These are phyloP conservation scores for Bathelium albidoporum DNA, from an alignment of 495 filamentous ascomycete species.

Conservation along the genomic window DNA sequence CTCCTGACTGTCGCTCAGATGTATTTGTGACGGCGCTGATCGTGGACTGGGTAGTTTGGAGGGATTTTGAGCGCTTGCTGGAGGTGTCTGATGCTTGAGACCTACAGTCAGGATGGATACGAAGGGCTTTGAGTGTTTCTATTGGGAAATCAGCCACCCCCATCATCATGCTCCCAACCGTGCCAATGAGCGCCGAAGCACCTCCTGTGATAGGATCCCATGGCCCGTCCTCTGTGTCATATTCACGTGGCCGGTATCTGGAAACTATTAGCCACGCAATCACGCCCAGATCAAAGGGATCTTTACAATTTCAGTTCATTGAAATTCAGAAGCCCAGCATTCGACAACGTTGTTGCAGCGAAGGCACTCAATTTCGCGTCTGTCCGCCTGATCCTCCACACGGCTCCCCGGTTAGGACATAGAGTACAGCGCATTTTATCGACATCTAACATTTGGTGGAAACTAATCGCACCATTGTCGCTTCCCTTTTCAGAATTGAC, in stretches of 20 bases:
- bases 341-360: conserved; percentile 30
- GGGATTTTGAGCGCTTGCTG: conserved; percentile 10
- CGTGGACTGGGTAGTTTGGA: background rate
- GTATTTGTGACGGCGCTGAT: background rate
- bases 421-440: conserved; percentile 31
- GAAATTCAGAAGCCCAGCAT: conserved; percentile 30
- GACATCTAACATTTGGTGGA: conserved; percentile 32
- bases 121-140: conserved; percentile 45
- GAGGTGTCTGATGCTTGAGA: conserved; percentile 6
- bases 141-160: conserved; percentile 73
- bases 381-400: conserved; percentile 33
- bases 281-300: background rate
- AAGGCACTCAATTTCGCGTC: conserved; percentile 30
- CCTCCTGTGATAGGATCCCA: conserved; percentile 34
- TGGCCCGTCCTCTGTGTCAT: conserved; percentile 36
- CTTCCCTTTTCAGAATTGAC: conserved; percentile 33
- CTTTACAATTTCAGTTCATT: conserved; percentile 32
- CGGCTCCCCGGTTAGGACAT: conserved; percentile 25
- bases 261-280: conserved; percentile 3
- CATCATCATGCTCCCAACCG: conserved; percentile 63
- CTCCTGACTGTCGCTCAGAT: background rate
- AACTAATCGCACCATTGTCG: conserved; percentile 30
- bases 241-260: conserved; percentile 30
- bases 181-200: conserved; percentile 66
- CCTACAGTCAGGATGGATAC: conserved; percentile 39